phyloP scores from a whole-genome alignment of 2,329 filamentous ascomycete genomes.

The Trichoderma atrobrunneum region DNA sequence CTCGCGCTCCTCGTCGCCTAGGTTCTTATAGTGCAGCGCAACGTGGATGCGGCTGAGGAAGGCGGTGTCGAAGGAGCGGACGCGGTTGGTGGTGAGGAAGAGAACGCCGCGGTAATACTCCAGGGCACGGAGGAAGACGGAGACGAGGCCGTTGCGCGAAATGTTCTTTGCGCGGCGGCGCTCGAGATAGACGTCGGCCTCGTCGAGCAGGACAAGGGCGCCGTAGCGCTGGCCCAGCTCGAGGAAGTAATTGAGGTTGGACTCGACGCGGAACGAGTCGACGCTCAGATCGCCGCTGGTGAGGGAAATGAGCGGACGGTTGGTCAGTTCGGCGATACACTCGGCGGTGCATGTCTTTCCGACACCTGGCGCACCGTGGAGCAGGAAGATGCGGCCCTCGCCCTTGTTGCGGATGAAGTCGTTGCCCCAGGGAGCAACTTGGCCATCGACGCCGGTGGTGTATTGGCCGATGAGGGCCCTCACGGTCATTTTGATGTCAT shows the following conservation, averaged over 20 bases:
- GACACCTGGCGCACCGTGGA: conserved; percentile 53
- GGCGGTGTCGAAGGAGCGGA: conserved; percentile 47
- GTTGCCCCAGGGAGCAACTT: conserved; percentile 43
- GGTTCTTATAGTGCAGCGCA: conserved; percentile 44
- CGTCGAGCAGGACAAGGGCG: conserved; percentile 55
- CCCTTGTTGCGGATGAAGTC: conserved; percentile 52
- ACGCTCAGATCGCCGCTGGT: conserved; percentile 49
- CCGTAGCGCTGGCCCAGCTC: conserved; percentile 48
- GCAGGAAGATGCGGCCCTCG: conserved; percentile 49
- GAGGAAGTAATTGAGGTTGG: conserved; percentile 47
- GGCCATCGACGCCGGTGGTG: conserved; percentile 36
- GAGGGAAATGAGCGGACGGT: conserved; percentile 50
- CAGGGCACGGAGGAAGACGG: conserved; percentile 48
- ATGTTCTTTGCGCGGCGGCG: conserved; percentile 44
- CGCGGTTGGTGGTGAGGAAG: conserved; percentile 51
- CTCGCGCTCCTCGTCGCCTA: conserved; percentile 42
- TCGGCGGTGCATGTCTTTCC: conserved; percentile 58
- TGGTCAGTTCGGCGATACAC: conserved; percentile 50
- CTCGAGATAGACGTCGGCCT: conserved; percentile 60
- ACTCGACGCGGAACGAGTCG: conserved; percentile 38
- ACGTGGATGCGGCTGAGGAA: conserved; percentile 51
- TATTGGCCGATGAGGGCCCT: conserved; percentile 49
- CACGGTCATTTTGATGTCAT: conserved; percentile 47
- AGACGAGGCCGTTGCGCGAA: conserved; percentile 47
- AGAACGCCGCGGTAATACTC: conserved; percentile 52